phyloP scores from a whole-genome alignment of 192 early-diverging fungal species.

The Linnemannia exigua region DNA sequence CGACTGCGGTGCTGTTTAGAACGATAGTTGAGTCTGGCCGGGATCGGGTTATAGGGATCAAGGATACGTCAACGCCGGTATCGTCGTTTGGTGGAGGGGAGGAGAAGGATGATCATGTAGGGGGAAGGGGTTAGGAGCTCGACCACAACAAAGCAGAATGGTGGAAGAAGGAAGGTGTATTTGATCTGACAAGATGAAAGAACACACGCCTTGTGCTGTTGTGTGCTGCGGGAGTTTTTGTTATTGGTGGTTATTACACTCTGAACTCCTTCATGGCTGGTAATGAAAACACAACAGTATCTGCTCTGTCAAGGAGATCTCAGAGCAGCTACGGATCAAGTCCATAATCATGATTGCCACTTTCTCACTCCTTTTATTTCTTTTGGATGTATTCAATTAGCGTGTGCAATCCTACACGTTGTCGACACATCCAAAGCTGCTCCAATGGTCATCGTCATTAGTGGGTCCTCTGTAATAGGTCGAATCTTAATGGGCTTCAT shows the following conservation, averaged over 20 bases:
- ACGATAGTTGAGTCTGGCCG: not conserved
- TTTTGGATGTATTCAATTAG: too few species aligned
- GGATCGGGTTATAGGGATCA: not conserved
- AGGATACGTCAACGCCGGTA: too few species aligned
- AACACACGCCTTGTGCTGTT: constrained; percentile 21
- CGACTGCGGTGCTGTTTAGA: not conserved
- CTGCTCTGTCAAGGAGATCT: not conserved
- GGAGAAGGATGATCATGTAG: not conserved
- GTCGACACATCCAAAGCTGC: constrained; percentile 57
- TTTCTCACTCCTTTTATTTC: too few species aligned
- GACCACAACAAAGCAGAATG: constrained; percentile 27
- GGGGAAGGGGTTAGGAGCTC: constrained; percentile 1
- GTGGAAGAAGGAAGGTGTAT: constrained; percentile 25
- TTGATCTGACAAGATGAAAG: constrained; percentile 39
- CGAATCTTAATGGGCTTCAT: constrained; percentile 74
- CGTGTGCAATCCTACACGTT: constrained; percentile 60
- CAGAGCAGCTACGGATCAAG: too few species aligned
- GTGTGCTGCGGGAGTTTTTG: constrained; percentile 51
- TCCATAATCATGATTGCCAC: not conserved
- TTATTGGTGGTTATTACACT: constrained; percentile 30
- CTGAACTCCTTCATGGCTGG: constrained; percentile 32
- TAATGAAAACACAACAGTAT: constrained; percentile 39
- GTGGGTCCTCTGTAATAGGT: constrained; percentile 71
- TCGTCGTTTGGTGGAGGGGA: too few species aligned
- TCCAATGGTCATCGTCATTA: constrained; percentile 73